phyloP scores from a whole-genome alignment of 2,329 filamentous ascomycete species.

The Bipolaris gigantea region DNA sequence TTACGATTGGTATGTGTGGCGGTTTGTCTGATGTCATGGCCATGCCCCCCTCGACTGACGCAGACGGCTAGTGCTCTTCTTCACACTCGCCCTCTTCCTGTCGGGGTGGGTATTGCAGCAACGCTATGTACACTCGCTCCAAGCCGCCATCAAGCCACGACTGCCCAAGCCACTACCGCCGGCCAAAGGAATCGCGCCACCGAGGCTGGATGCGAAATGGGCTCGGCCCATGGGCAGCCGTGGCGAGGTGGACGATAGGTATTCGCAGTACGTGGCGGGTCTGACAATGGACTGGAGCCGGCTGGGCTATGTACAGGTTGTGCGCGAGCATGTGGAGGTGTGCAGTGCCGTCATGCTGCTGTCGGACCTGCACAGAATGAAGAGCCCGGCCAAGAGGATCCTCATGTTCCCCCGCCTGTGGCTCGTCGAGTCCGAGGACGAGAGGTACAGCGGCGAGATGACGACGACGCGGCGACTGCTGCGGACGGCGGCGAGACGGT shows the following conservation, averaged over 20 bases:
- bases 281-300: slow-evolving; percentile 49
- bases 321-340: slow-evolving; percentile 50
- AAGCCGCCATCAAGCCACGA: slow-evolving; percentile 67
- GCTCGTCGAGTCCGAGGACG: slow-evolving; percentile 41
- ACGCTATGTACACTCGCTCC: slow-evolving; percentile 76
- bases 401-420: slow-evolving; percentile 50
- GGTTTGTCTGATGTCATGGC: neutral
- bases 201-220: slow-evolving; percentile 43
- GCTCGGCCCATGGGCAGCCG: slow-evolving; percentile 36
- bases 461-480: slow-evolving; percentile 50
- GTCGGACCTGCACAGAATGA: slow-evolving; percentile 49
- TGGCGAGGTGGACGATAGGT: slow-evolving; percentile 33
- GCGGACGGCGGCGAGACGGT: slow-evolving; percentile 50
- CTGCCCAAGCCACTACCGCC: slow-evolving; percentile 47
- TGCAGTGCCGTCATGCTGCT: slow-evolving; percentile 56
- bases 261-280: slow-evolving; percentile 38
- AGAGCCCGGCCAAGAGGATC: slow-evolving; percentile 50
- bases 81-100: slow-evolving; percentile 80
- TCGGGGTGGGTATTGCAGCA: slow-evolving; percentile 88
- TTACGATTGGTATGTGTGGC: slow-evolving; percentile 60
- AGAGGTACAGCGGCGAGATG: slow-evolving; percentile 47
- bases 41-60: neutral
- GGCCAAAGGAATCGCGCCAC: slow-evolving; percentile 37
- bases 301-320: slow-evolving; percentile 54
- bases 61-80: slow-evolving; percentile 62